Evolutionary conservation across 495 filamentous ascomycete genomes (phyloP).

Genomic region (Aspergillus incahuasiensis): DNA sequence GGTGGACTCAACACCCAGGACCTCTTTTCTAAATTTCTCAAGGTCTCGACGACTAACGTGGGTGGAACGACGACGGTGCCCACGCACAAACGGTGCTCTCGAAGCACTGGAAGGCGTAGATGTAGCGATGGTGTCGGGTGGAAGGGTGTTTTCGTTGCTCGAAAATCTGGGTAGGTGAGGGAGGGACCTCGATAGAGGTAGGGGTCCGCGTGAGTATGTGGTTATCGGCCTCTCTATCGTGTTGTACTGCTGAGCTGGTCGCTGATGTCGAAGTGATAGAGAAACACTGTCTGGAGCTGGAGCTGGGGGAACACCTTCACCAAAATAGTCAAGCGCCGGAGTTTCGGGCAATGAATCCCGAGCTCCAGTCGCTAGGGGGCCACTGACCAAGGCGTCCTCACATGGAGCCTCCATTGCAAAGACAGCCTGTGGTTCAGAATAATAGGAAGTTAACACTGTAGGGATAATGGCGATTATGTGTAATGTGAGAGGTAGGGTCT

Average conservation of each 20-base stretch:
- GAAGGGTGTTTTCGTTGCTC: constrained; percentile 11
- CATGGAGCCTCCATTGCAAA: constrained; percentile 7
- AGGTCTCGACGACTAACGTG: constrained; percentile 43
- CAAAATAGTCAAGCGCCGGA: constrained; percentile 26
- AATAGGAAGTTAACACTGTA: neutral
- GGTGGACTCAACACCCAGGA: constrained; percentile 35
- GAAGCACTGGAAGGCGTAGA: constrained; percentile 29
- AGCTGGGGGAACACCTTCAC: constrained; percentile 9
- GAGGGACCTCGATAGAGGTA: neutral
- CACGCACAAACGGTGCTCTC: constrained; percentile 40
- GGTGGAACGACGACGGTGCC: constrained; percentile 45
- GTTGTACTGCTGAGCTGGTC: constrained; percentile 5
- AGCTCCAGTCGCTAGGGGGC: constrained; percentile 14
- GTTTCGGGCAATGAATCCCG: constrained; percentile 19
- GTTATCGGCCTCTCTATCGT: constrained; percentile 1
- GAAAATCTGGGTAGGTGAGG: neutral
- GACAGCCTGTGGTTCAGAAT: neutral
- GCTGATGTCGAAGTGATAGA: neutral
- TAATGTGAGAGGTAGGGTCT: constrained; percentile 1
- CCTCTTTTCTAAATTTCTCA: constrained; percentile 41
- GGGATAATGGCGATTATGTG: neutral
- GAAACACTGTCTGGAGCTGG: neutral
- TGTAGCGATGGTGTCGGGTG: constrained; percentile 38
- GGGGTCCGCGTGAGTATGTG: neutral
- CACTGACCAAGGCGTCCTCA: constrained; percentile 6